phyloP scores from a whole-genome alignment of 495 filamentous ascomycete species.

The Xylaria bambusicola region DNA sequence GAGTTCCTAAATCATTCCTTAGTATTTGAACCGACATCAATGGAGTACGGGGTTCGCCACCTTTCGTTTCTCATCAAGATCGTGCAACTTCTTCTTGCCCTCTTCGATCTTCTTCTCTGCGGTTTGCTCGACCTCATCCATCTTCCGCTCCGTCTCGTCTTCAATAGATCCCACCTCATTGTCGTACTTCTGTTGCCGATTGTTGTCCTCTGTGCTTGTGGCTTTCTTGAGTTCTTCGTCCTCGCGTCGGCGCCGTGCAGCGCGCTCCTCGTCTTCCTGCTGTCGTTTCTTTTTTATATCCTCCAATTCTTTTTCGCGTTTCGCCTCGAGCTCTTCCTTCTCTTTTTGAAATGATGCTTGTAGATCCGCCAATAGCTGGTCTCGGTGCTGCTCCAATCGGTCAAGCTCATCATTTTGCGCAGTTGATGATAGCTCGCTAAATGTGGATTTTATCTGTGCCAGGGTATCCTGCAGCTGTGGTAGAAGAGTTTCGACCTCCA shows the following conservation, averaged over 20 bases:
- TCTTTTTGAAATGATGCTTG: constrained; percentile 28
- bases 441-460: constrained; percentile 32
- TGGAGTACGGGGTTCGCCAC: constrained; percentile 18
- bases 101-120: constrained; percentile 26
- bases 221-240: constrained; percentile 30
- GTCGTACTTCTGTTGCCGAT: constrained; percentile 23
- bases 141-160: constrained; percentile 30
- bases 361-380: constrained; percentile 27
- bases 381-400: constrained; percentile 32
- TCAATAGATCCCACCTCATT: constrained; percentile 29
- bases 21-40: constrained; percentile 1
- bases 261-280: constrained; percentile 38
- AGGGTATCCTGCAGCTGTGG: constrained; percentile 41
- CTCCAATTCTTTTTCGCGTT: constrained; percentile 27
- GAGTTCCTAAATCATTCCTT: constrained; percentile 29
- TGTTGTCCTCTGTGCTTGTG: constrained; percentile 27
- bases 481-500: constrained; percentile 37
- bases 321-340: constrained; percentile 20
- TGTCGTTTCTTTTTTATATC: constrained; percentile 30
- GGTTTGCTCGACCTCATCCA: constrained; percentile 34
- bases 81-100: constrained; percentile 28
- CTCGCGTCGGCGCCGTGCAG: constrained; percentile 30
- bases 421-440: constrained; percentile 28
- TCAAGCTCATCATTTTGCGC: constrained; percentile 34
- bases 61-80: constrained; percentile 35